Base-by-base conservation (phyloP, 768 basidiomycete species). In the Neoboletus magnificus region DNA sequence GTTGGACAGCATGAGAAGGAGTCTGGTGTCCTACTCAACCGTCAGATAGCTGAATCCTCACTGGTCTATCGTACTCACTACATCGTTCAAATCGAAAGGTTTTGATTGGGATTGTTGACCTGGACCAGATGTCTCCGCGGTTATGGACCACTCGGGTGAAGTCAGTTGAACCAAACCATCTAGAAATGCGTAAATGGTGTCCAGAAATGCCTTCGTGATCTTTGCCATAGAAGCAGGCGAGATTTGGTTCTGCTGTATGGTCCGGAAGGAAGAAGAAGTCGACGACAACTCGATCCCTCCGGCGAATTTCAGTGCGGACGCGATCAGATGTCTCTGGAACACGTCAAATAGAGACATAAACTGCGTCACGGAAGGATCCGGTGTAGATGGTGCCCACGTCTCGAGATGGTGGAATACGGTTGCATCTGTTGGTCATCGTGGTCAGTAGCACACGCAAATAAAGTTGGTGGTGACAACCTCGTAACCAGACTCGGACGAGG, bases 1-100 rank as follows among this genome's bases (percentile, higher is more conserved):
- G 68, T 98, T 98, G 16, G 93, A 91, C 32, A 98, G 78, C 40
- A 97, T 92, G 39, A 98, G 76, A 16, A 99, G 79, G 44, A 95
- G 77, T 43, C 96, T 84, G 15, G 82, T 89, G 66, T 96, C 90
- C 95, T 97, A 58, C n/a, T 41, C 50, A 46, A 51, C 8, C 12
- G 10, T 54, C 22, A 64, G 56, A 47, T 20, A 20, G n/a, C 10
- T 7, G 7, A 36, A 41, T 36, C 39, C 20, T 5, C 15, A 13
- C 13, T 1, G 41, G 52, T 22, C 23, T 16, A 20, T 43, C 16
- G 7, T 30, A 75, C 82, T 57, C 69, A 91, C 90, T 33, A 77
- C 73, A 60, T 90, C 80, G 37, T 75, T 77, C 39, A 89, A 70
- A 64, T 91, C 84, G 33, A 87, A 67, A 16, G 57, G 65, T 69